Percentiles rank a stretch among this genome's conserved stretches.
These are phyloP conservation scores for Syncephalastrum monosporum DNA, from an alignment of 371 early-diverging fungal species.

Conservation along the genomic window DNA sequence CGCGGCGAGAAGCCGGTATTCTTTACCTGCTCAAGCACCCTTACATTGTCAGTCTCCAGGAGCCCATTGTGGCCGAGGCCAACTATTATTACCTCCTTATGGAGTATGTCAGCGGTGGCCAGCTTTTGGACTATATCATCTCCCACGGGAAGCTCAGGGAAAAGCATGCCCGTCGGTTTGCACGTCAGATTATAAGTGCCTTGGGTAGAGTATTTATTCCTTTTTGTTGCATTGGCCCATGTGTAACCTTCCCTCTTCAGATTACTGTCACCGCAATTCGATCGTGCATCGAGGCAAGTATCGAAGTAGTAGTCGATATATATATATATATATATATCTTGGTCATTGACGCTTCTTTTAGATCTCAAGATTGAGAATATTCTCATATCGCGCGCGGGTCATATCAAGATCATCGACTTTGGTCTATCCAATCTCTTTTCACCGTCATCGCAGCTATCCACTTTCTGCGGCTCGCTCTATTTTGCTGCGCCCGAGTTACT, in stretches of 20 bases:
- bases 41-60: conserved; percentile 73
- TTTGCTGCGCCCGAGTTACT: conserved; percentile 97
- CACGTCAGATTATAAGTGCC: conserved; percentile 90
- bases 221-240: background rate
- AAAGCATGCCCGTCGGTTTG: conserved; percentile 83
- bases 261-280: conserved; percentile 91
- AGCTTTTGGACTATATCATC: conserved; percentile 88
- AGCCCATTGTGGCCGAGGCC: conserved; percentile 76
- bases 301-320: conserved; percentile 18
- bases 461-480: conserved; percentile 93
- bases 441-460: conserved; percentile 71
- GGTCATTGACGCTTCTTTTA: conserved; percentile 65
- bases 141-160: conserved; percentile 87
- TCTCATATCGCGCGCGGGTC: conserved; percentile 15
- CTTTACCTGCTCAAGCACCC: conserved; percentile 91
- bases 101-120: conserved; percentile 88
- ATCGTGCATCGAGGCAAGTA: conserved; percentile 82
- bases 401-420: conserved; percentile 91
- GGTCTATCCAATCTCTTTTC: conserved; percentile 92
- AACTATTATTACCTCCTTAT: conserved; percentile 87
- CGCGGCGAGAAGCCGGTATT: conserved; percentile 87
- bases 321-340: background rate
- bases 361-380: conserved; percentile 23
- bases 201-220: conserved; percentile 52
- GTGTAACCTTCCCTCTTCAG: conserved; percentile 24